phyloP scores from a whole-genome alignment of 2,329 filamentous ascomycete species.

The Aspergillus brasiliensis region DNA sequence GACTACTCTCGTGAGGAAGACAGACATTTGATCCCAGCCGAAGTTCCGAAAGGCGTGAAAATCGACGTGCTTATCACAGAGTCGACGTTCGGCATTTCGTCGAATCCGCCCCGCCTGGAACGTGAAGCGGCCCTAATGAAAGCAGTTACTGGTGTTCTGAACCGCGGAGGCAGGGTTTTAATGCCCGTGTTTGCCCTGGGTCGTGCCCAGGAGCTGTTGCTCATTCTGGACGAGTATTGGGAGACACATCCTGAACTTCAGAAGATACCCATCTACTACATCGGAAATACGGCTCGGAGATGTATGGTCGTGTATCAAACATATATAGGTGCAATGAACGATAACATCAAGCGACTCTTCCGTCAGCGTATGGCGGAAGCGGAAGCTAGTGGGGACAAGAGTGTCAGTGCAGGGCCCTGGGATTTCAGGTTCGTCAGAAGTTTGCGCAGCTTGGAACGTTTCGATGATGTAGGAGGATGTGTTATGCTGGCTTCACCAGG shows the following conservation, averaged over 20 bases:
- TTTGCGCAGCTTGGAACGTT: slow-evolving; percentile 88
- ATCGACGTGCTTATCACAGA: slow-evolving; percentile 97
- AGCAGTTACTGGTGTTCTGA: slow-evolving; percentile 85
- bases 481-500: slow-evolving; percentile 97
- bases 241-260: slow-evolving; percentile 83
- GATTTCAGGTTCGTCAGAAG: slow-evolving; percentile 94
- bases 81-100: slow-evolving; percentile 94
- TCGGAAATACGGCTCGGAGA: slow-evolving; percentile 88
- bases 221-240: slow-evolving; percentile 98
- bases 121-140: slow-evolving; percentile 95
- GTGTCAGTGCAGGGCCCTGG: slow-evolving; percentile 72
- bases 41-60: slow-evolving; percentile 84
- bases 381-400: slow-evolving; percentile 79
- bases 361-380: slow-evolving; percentile 88
- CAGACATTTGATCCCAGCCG: slow-evolving; percentile 89
- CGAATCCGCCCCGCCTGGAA: slow-evolving; percentile 86
- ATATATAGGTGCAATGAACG: slow-evolving; percentile 97
- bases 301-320: slow-evolving; percentile 99
- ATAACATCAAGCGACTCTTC: slow-evolving; percentile 97
- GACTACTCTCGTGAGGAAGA: slow-evolving; percentile 97
- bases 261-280: slow-evolving; percentile 94
- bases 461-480: slow-evolving; percentile 92
- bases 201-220: slow-evolving; percentile 85
- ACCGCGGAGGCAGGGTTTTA: slow-evolving; percentile 86
- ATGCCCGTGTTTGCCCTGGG: slow-evolving; percentile 96